phyloP scores from a whole-genome alignment of 352 stramenopile genomes.

The Globisporangium lucens region DNA sequence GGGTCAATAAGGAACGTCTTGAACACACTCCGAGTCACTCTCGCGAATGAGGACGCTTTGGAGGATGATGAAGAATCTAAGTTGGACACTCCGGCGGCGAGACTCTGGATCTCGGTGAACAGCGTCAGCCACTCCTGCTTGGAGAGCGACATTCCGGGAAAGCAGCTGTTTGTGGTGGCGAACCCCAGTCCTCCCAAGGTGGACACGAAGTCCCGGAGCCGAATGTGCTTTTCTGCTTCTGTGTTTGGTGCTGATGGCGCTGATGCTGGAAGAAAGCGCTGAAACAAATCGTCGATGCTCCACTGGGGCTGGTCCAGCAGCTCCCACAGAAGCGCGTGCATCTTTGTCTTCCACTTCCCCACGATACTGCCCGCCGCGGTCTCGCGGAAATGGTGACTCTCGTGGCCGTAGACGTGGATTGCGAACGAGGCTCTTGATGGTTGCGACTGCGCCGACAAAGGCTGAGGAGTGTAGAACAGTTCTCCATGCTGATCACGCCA shows the following conservation, averaged over 20 bases:
- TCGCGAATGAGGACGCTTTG: not conserved
- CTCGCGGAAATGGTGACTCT: slow-evolving; percentile 33
- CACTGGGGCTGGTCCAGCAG: slow-evolving; percentile 13
- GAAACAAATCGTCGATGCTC: slow-evolving; percentile 23
- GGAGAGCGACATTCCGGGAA: slow-evolving; percentile 3
- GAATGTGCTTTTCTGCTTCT: not conserved
- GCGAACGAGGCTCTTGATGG: not conserved
- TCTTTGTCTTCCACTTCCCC: slow-evolving; percentile 17
- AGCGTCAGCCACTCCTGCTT: slow-evolving; percentile 43
- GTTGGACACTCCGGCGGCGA: slow-evolving; percentile 12
- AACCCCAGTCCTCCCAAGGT: slow-evolving; percentile 20
- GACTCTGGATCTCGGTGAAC: slow-evolving; percentile 28
- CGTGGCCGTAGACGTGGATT: slow-evolving; percentile 23
- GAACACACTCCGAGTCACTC: slow-evolving; percentile 28
- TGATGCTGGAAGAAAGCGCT: slow-evolving; percentile 5
- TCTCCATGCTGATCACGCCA: slow-evolving; percentile 33
- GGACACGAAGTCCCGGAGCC: slow-evolving; percentile 16
- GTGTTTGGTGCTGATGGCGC: no score
- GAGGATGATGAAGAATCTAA: not conserved
- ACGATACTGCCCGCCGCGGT: slow-evolving; percentile 26
- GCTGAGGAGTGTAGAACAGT: slow-evolving; percentile 26
- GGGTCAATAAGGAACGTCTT: slow-evolving; percentile 38
- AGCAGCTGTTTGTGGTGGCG: not conserved
- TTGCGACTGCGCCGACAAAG: slow-evolving; percentile 12
- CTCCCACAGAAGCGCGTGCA: slow-evolving; percentile 32